Conservation (phyloP, 805 yeast genomes). For the Tetrapisispora phaffii region DNA sequence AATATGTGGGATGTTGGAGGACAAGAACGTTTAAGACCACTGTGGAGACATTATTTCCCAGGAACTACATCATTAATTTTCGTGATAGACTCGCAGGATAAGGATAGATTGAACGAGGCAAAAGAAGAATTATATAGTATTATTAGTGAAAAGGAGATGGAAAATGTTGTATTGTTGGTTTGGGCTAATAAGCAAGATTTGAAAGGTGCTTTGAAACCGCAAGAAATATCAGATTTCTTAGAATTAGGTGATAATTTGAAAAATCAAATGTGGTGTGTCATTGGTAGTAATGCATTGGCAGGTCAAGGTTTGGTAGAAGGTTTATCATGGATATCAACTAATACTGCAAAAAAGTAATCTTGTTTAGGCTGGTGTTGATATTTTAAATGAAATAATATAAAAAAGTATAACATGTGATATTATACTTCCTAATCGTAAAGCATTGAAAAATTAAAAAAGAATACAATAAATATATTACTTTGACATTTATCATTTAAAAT, state of each 20-base stretch:
- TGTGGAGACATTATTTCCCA: conserved; percentile 93
- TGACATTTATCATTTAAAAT: too few species aligned
- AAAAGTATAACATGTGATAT: background rate
- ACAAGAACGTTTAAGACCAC: conserved; percentile 80
- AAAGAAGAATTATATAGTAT: conserved; percentile 69
- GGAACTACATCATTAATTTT: conserved; percentile 88
- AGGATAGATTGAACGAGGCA: conserved; percentile 62
- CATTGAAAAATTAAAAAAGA: background rate
- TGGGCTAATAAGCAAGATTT: conserved; percentile 86
- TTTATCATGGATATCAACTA: conserved; percentile 72
- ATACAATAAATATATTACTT: background rate
- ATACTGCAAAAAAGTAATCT: conserved; percentile 30
- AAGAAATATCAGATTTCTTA: conserved; percentile 65
- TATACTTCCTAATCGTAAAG: background rate
- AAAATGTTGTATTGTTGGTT: conserved; percentile 66
- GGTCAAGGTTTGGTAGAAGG: conserved; percentile 89
- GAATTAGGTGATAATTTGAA: conserved; percentile 48
- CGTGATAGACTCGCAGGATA: conserved; percentile 78
- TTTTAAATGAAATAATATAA: background rate
- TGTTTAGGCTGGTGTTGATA: background rate
- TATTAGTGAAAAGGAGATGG: conserved; percentile 73
- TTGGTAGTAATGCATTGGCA: conserved; percentile 80
- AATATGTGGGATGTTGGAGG: conserved; percentile 97
- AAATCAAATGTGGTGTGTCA: conserved; percentile 80
- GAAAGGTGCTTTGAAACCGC: conserved; percentile 61